Evolutionary conservation across 2,329 filamentous ascomycete species (phyloP), one percentile per base, ranked within the genome.

Genomic region (Colletotrichum destructivum): DNA sequence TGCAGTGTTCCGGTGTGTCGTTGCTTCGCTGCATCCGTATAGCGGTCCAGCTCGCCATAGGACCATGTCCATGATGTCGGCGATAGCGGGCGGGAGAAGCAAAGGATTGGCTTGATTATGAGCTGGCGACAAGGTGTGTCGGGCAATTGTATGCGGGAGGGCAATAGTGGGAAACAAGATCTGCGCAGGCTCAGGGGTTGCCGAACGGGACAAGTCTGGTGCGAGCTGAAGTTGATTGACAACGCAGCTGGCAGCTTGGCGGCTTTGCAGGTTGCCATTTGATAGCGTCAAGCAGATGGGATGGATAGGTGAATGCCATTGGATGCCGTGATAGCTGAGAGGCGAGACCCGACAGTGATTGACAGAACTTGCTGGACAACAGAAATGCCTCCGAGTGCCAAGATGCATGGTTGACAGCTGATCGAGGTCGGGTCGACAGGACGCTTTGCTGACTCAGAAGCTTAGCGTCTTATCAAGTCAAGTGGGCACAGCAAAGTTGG

Each of bases 91-190:
- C 38, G 61, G 23, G 31, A 3, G 16, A 13, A 31, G 38, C 16
- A 42, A 7, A 23, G n/a, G 49, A 54, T 63, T 62, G 46, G 51
- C 51, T 52, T 51, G 35, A 35, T 35, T 59, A 2, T 2, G n/a
- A 16, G 60, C 13, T 16, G 38, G 46, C 23, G 49, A 57, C 15
- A 57, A 61, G 31, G 44, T 57, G 38, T 55, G 51, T 59, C 57
- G 44, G 57, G 38, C 52, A 35, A 21, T 42, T 62, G 26, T 23
- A 62, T 61, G 69, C 44, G 65, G 54, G 52, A 55, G 59, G 31
- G 52, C 69, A 69, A 71, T 64, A 64, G 65, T 38, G 52, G 31
- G 51, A 62, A n/a, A 69, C 44, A 15, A 51, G 69, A 63, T 72
- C 35, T 59, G 65, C 57, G 59, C 44, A 49, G 46, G 51, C 26